Percentiles rank a stretch among this genome's conserved stretches.
These are phyloP conservation scores for Sugiyamaella paludigena DNA, from an alignment of 1,139 yeast genomes.

Conservation along the genomic window DNA sequence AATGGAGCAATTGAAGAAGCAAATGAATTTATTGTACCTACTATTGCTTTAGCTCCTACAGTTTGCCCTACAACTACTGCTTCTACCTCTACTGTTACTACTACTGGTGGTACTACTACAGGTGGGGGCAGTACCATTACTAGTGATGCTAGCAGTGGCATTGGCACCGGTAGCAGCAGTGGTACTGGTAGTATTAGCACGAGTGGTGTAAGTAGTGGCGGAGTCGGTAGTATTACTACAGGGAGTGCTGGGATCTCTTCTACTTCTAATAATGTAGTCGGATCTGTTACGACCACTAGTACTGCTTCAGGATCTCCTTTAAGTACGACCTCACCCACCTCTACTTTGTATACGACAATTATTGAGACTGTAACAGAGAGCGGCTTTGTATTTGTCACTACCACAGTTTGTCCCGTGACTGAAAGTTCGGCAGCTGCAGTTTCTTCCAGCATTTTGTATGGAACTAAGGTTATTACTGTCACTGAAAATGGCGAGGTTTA, in stretches of 20 bases:
- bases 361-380: conserved; percentile 9
- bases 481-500: conserved; percentile 3
- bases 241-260: conserved; percentile 5
- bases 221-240: background rate
- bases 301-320: too few species aligned
- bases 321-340: conserved; percentile 3
- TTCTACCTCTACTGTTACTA: conserved; percentile 5
- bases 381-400: conserved; percentile 10
- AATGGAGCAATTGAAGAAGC: conserved; percentile 11
- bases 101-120: background rate
- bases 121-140: background rate
- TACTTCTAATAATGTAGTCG: background rate
- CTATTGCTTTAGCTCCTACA: conserved; percentile 1
- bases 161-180: background rate
- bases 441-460: background rate
- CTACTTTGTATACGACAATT: conserved; percentile 9
- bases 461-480: conserved; percentile 7
- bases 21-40: conserved; percentile 5
- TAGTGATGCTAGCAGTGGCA: conserved; percentile 5
- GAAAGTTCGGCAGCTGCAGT: conserved; percentile 5
- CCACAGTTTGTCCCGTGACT: conserved; percentile 14
- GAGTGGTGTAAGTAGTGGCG: conserved; percentile 7
- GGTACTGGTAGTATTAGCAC: too few species aligned
- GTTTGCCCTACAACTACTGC: conserved; percentile 7
- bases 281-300: too few species aligned